Percentiles rank a stretch among this genome's conserved stretches.
Evolutionary conservation across 257 asterid genomes (phyloP).

Genomic region (Apocynum venetum): DNA sequence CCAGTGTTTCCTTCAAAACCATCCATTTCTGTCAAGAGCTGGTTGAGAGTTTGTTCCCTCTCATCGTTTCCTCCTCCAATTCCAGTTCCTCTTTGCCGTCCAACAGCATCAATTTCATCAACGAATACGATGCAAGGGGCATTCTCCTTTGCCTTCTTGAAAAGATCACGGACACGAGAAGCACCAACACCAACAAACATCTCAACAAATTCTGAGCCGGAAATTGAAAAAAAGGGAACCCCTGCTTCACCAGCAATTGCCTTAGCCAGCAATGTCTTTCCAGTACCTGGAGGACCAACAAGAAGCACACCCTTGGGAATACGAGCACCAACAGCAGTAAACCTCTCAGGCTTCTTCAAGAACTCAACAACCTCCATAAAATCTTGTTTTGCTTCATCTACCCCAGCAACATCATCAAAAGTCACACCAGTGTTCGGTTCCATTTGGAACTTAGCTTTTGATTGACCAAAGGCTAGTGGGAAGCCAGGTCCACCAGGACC

Average conservation of each 20-base stretch:
- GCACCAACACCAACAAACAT: conserved; percentile 99
- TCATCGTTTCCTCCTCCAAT: conserved; percentile 98
- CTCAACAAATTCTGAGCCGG: conserved; percentile 99
- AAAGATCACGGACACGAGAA: conserved; percentile 92
- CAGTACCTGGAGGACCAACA: conserved; percentile 98
- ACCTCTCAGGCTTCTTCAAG: conserved; percentile 94
- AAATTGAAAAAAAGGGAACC: conserved; percentile 93
- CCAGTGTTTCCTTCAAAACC: conserved; percentile 99
- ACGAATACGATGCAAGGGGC: conserved; percentile 98
- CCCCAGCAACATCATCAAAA: conserved; percentile 96
- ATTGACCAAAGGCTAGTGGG: conserved; percentile 76
- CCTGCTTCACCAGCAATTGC: conserved; percentile 99
- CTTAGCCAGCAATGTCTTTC: conserved; percentile 93
- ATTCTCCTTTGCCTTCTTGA: conserved; percentile 97
- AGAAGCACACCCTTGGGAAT: conserved; percentile 99
- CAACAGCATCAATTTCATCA: conserved; percentile 99
- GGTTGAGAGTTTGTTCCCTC: conserved; percentile 95
- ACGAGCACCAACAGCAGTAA: conserved; percentile 97
- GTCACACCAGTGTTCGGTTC: conserved; percentile 98
- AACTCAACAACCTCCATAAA: conserved; percentile 98
- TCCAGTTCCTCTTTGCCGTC: conserved; percentile 98
- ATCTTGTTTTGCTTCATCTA: conserved; percentile 97
- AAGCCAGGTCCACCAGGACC: conserved; percentile 99
- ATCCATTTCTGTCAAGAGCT: conserved; percentile 96
- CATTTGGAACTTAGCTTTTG: conserved; percentile 98